Conservation (phyloP, 805 yeast species). For the Myxozyma monticola region DNA sequence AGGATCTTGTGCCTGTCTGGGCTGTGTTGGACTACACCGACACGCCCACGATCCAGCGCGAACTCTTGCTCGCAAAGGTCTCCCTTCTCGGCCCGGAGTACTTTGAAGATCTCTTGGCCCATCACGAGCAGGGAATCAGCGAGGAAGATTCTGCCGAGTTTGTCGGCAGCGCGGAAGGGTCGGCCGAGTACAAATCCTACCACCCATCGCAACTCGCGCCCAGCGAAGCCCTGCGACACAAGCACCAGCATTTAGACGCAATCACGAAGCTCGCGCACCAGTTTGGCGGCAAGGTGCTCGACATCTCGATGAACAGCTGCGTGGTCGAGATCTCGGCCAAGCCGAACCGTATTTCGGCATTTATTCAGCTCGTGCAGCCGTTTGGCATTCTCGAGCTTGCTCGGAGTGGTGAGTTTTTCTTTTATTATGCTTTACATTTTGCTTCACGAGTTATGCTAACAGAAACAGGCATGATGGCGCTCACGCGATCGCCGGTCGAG, state of each 20-base stretch:
- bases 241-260: constrained; percentile 83
- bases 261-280: constrained; percentile 75
- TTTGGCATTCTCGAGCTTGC: constrained; percentile 96
- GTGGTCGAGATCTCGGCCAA: constrained; percentile 92
- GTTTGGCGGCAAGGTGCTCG: constrained; percentile 92
- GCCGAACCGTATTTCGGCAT: constrained; percentile 84
- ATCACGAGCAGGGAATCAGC: constrained; percentile 55
- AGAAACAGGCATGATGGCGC: constrained; percentile 85
- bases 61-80: constrained; percentile 85
- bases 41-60: constrained; percentile 87
- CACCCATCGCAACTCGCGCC: constrained; percentile 91
- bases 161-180: constrained; percentile 17
- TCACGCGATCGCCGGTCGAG: constrained; percentile 90
- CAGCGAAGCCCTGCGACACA: constrained; percentile 90
- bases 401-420: constrained; percentile 64
- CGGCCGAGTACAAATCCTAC: constrained; percentile 38
- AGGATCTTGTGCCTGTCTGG: constrained; percentile 96
- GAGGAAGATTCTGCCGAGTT: constrained; percentile 40
- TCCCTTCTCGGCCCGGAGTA: constrained; percentile 97
- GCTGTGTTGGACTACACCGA: constrained; percentile 94
- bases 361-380: constrained; percentile 86
- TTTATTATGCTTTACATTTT: neutral
- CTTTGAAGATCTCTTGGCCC: constrained; percentile 89
- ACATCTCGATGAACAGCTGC: constrained; percentile 89
- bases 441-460: no score